phyloP scores from a whole-genome alignment of 2,329 filamentous ascomycete species.

The Exophiala aquamarina region DNA sequence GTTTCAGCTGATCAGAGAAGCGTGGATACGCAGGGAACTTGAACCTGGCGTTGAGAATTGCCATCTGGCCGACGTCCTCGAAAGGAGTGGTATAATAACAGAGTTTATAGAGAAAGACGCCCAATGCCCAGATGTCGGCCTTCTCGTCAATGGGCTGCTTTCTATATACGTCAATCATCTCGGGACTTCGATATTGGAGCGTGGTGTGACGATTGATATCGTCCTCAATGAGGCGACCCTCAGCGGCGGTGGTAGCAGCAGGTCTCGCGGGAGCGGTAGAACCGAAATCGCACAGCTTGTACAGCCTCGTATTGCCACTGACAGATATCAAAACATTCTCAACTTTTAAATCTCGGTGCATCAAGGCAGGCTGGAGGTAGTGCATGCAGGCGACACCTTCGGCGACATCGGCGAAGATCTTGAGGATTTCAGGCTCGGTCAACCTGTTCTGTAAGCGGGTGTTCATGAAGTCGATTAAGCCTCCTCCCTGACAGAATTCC shows the following conservation, averaged over 20 bases:
- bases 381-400: conserved; percentile 99
- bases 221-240: conserved; percentile 91
- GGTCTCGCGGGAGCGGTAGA: conserved; percentile 81
- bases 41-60: conserved; percentile 93
- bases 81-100: conserved; percentile 99
- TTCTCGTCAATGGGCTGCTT: conserved; percentile 98
- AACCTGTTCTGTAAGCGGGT: conserved; percentile 92
- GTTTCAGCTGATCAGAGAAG: conserved; percentile 88
- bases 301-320: conserved; percentile 65
- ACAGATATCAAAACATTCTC: conserved; percentile 92
- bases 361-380: conserved; percentile 87
- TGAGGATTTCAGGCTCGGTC: conserved; percentile 94
- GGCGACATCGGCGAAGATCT: conserved; percentile 93
- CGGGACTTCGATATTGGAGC: conserved; percentile 93
- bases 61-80: conserved; percentile 95
- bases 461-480: conserved; percentile 99
- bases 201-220: conserved; percentile 97
- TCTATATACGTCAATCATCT: conserved; percentile 98
- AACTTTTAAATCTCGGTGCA: conserved; percentile 95
- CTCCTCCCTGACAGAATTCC: conserved; percentile 94
- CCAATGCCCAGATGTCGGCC: conserved; percentile 96
- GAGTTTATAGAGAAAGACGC: conserved; percentile 93
- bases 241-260: conserved; percentile 80
- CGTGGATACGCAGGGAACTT: conserved; percentile 84
- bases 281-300: conserved; percentile 98